phyloP scores from a whole-genome alignment of 1,284 basidiomycete genomes.

The Cystobasidiaceae sp. region DNA sequence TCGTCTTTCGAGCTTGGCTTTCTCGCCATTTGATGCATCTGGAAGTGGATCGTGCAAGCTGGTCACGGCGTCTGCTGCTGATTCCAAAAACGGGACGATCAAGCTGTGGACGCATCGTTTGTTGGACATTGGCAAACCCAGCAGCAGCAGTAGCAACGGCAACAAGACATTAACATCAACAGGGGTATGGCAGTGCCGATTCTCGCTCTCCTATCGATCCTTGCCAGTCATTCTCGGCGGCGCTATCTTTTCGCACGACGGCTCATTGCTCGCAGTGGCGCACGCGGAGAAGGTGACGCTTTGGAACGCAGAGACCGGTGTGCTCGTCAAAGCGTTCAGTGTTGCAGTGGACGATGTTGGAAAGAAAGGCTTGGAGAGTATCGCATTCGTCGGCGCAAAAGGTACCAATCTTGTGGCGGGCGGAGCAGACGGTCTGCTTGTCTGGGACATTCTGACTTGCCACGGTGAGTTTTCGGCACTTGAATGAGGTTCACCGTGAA shows the following conservation, averaged over 20 bases:
- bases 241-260: slow-evolving; percentile 76
- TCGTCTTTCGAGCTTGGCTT: slow-evolving; percentile 62
- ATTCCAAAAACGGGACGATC: too few relatives aligned
- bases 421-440: slow-evolving; percentile 55
- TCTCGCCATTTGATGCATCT: too few relatives aligned
- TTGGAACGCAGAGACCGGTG: slow-evolving; percentile 67
- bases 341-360: slow-evolving; percentile 38
- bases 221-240: slow-evolving; percentile 62
- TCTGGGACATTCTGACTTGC: slow-evolving; percentile 76
- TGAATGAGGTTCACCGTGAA: too few relatives aligned
- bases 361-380: slow-evolving; percentile 38
- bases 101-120: slow-evolving; percentile 48
- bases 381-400: slow-evolving; percentile 58
- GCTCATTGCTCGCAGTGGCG: slow-evolving; percentile 73
- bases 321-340: slow-evolving; percentile 63
- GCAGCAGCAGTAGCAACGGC: not conserved
- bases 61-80: slow-evolving; percentile 48
- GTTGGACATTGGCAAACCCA: not conserved
- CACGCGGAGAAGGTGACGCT: slow-evolving; percentile 64
- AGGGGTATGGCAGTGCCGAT: slow-evolving; percentile 48
- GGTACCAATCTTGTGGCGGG: slow-evolving; percentile 57
- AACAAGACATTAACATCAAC: slow-evolving; percentile 31
- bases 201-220: slow-evolving; percentile 64
- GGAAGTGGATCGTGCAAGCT: slow-evolving; percentile 38
- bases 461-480: slow-evolving; percentile 59